Base-by-base conservation (phyloP, 805 yeast species). In the Candida coquimbonensis region DNA sequence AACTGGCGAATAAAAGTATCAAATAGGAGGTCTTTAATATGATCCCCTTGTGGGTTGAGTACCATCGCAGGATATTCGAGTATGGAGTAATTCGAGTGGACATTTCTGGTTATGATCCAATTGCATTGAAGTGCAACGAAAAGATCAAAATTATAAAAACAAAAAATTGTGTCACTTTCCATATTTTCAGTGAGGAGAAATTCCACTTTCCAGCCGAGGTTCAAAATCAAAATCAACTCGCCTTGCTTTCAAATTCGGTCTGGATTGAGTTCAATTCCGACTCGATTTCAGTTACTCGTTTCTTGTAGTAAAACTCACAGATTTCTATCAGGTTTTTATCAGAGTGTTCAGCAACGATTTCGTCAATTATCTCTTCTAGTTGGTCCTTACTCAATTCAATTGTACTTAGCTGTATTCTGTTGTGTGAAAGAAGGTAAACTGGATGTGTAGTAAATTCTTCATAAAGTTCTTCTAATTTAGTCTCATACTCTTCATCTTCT, bases 21-120 rank as follows among this genome's bases (percentile, higher is more conserved):
- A 57, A 46, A 39, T 57, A 57, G 7, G 61, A 57, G 19, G 61
- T 49, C 50, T 55, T 57, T 31, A 57, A 49, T 35, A 57, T 52
- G 43, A 54, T n/a, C 6, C 57, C 49, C 49, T 56, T 56, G 51
- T 55, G 59, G 32, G 53, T 49, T n/a, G 44, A 32, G 52, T 56
- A 56, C 61, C 59, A 55, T 38, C 40, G 45, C 9, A 56, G 39
- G 26, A 50, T 39, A 9, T 38, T 33, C 3, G 43, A 29, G 37
- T 44, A 44, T 21, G 36, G 42, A 36, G 14, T 17, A 14, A 29
- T 11, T 2, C 12, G 13, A 29, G 31, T 29, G 31, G 31, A 13
- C 31, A 29, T 29, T 29, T 29, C 6, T 12, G 13, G 24, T 5
- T 21, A 3, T 29, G 13, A 9, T 29, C 14, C 6, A 29, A 13